Evolutionary conservation across 2,329 filamentous ascomycete species (phyloP).

Genomic region (Colletotrichum tropicale): DNA sequence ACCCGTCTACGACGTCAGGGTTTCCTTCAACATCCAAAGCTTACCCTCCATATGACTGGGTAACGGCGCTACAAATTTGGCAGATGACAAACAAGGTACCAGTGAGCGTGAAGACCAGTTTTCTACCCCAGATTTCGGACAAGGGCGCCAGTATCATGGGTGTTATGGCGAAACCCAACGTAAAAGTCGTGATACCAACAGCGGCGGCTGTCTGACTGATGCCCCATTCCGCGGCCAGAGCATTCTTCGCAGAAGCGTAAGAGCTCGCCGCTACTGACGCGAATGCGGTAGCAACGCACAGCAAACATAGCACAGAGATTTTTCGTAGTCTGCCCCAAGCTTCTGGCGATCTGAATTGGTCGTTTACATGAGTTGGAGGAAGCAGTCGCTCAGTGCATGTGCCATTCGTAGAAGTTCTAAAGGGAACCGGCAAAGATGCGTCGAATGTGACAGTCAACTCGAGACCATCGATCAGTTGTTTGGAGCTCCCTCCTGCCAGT

Average conservation of each 20-base stretch:
- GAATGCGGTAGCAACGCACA: not conserved
- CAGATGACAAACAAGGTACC: conserved; percentile 75
- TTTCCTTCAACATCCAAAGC: not conserved
- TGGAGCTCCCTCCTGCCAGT: accelerated
- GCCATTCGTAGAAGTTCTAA: not conserved
- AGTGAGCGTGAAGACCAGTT: conserved; percentile 78
- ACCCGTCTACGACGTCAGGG: accelerated
- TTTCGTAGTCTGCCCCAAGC: not conserved
- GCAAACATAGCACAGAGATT: not conserved
- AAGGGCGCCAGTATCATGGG: conserved; percentile 90
- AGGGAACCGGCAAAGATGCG: not conserved
- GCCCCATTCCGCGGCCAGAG: not conserved
- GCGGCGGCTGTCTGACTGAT: not conserved
- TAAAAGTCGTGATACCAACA: conserved; percentile 79
- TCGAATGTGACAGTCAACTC: not conserved
- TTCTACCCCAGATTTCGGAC: conserved; percentile 84
- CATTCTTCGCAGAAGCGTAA: not conserved
- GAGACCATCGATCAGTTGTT: not conserved
- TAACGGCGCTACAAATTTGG: conserved; percentile 75
- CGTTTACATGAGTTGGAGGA: not conserved
- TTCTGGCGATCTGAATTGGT: not conserved
- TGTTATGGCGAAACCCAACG: conserved; percentile 77
- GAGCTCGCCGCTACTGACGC: not conserved
- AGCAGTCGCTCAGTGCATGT: not conserved
- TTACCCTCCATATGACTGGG: conserved; percentile 62